A percentile compares a stretch with the other conserved stretches of the same genome.
Conservation (phyloP, 2,329 filamentous ascomycete species). For the Aspergillus bombycis region DNA sequence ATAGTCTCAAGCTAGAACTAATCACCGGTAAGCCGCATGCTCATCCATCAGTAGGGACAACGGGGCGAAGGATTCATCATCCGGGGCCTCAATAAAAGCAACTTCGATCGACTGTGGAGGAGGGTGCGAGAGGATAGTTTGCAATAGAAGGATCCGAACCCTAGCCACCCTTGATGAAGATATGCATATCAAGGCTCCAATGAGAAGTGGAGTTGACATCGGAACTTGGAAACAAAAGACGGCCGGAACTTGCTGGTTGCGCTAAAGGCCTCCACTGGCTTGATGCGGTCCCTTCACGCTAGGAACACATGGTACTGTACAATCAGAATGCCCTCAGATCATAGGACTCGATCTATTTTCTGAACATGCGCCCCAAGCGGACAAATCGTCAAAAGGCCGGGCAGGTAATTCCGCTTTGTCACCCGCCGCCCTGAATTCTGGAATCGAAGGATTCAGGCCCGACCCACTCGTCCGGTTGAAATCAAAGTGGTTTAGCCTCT, state of each 20-base stretch:
- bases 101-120: not conserved
- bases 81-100: not conserved
- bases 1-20: not conserved
- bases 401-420: not conserved
- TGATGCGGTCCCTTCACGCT: not conserved
- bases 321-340: not conserved
- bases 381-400: not conserved
- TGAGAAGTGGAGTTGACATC: not conserved
- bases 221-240: not conserved
- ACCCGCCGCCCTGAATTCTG: not conserved
- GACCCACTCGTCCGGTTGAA: not conserved
- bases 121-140: not conserved
- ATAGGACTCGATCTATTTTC: not conserved
- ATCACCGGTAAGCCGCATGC: not conserved
- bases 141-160: not conserved
- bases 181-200: conserved; percentile 1
- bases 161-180: not conserved
- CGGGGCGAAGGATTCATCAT: not conserved
- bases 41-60: not conserved
- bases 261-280: not conserved
- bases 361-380: conserved; percentile 1
- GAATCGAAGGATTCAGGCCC: not conserved
- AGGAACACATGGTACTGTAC: not conserved
- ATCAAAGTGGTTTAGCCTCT: not conserved
- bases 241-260: not conserved